Percentiles rank a stretch among this genome's conserved stretches.
Evolutionary conservation across 2,329 filamentous ascomycete species (phyloP).

Genomic region (Penicillium hesseltinei): DNA sequence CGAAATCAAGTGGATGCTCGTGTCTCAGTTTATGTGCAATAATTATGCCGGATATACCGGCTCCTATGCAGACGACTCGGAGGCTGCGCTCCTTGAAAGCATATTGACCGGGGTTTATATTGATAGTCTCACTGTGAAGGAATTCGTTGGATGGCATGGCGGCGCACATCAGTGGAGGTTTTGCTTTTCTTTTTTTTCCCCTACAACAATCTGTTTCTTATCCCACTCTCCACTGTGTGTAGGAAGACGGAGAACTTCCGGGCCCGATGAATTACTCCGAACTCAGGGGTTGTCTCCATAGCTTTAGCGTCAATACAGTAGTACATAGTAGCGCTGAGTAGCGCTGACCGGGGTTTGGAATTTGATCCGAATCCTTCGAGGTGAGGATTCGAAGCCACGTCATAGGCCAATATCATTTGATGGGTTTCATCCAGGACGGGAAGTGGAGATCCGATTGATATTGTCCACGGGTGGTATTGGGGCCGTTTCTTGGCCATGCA

Average conservation of each 20-base stretch:
- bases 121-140: background rate
- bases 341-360: background rate
- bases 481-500: background rate
- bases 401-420: background rate
- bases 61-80: background rate
- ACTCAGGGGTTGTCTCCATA: background rate
- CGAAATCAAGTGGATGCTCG: background rate
- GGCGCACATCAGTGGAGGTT: background rate
- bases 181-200: too few relatives aligned
- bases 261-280: background rate
- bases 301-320: background rate
- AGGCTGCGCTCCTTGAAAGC: background rate
- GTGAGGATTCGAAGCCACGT: background rate
- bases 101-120: background rate
- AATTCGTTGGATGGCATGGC: background rate
- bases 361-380: background rate
- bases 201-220: background rate
- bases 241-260: background rate
- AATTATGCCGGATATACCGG: background rate
- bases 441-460: background rate
- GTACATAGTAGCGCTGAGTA: background rate
- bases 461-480: background rate
- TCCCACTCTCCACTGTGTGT: background rate
- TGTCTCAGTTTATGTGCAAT: background rate
- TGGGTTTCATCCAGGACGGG: background rate